Percentiles rank a stretch among this genome's conserved stretches.
Evolutionary conservation across 148 eudicot genomes (phyloP).

Genomic region (Vaccinium vitisidaea): DNA sequence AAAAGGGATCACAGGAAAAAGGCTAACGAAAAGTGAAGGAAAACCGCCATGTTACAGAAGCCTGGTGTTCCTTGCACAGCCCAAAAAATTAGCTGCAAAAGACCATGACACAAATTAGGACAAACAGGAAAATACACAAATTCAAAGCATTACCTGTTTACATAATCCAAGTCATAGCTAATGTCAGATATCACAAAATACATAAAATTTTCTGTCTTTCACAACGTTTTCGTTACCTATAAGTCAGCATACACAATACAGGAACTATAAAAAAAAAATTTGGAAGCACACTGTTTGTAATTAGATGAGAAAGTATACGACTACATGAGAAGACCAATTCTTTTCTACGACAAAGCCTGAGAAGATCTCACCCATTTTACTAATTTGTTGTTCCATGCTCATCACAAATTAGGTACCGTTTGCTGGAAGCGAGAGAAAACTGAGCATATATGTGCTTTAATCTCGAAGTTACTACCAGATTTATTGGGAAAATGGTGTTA

Average conservation of each 20-base stretch:
- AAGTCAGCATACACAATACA: background rate
- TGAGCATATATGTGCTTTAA: background rate
- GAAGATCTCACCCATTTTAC: background rate
- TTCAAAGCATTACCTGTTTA: background rate
- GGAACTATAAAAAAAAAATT: background rate
- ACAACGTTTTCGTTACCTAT: background rate
- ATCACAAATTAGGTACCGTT: background rate
- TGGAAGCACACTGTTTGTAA: background rate
- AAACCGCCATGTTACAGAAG: background rate
- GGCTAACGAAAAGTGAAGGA: background rate
- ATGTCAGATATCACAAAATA: background rate
- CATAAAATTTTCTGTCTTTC: background rate
- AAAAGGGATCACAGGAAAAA: background rate
- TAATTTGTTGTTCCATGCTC: background rate
- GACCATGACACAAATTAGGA: background rate
- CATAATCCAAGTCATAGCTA: background rate
- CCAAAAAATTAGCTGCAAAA: background rate
- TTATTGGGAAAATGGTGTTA: background rate
- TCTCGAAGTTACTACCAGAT: background rate
- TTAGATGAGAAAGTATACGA: background rate
- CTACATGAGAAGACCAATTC: background rate
- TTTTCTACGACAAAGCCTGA: background rate
- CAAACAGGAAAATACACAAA: background rate
- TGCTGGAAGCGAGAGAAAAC: background rate
- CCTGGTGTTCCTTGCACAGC: background rate